Conservation (phyloP, 208 protist genomes). For the Leishmania braziliensis region DNA sequence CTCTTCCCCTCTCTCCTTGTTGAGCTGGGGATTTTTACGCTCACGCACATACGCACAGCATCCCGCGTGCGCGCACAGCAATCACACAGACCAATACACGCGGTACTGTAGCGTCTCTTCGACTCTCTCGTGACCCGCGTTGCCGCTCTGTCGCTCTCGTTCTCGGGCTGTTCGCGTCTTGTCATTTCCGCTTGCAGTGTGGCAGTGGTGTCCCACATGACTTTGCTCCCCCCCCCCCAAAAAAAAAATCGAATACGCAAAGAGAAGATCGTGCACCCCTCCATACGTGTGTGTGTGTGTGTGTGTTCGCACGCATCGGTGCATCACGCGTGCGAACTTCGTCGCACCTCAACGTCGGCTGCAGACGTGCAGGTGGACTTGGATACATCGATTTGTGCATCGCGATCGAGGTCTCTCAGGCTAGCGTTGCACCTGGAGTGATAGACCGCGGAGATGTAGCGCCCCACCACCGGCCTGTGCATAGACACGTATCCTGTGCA, state of each 20-base stretch:
- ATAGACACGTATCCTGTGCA: neutral
- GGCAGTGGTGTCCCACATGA: neutral
- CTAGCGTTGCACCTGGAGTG: neutral
- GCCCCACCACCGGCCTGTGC: neutral
- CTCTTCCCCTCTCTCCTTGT: neutral
- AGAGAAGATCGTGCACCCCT: too few relatives aligned
- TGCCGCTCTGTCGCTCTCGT: neutral
- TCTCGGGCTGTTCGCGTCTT: neutral
- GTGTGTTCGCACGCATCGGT: neutral
- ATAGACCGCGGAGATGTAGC: neutral
- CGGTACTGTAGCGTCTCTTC: neutral
- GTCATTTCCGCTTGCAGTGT: neutral
- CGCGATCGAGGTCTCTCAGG: too few relatives aligned
- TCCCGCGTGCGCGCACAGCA: neutral
- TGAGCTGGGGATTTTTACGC: neutral
- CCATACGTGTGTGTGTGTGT: too few relatives aligned
- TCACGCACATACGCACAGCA: neutral
- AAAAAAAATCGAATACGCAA: too few relatives aligned
- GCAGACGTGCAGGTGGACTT: neutral
- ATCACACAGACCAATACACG: neutral
- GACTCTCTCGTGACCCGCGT: neutral
- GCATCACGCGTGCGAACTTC: neutral
- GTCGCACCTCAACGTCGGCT: neutral
- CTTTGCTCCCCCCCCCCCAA: neutral
- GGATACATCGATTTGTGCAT: neutral